Conservation (phyloP, 108 stramenopile genomes). For the Cyclotella choctawhatcheeana region DNA sequence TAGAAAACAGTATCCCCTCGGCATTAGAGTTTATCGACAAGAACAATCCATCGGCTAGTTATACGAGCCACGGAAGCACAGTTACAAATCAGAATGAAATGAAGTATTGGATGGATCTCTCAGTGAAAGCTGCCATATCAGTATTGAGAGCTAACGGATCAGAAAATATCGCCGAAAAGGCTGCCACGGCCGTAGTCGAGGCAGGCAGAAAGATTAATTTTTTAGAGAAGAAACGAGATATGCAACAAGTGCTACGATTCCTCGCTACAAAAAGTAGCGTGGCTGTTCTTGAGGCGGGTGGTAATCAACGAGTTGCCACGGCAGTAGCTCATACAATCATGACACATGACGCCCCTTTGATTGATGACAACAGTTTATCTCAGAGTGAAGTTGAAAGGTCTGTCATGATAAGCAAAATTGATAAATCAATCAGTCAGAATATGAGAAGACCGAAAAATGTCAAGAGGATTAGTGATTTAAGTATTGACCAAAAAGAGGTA, state of each 20-base stretch:
- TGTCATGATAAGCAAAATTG: slow-evolving; percentile 14
- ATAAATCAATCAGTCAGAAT: not conserved
- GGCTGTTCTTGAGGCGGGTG: slow-evolving; percentile 36
- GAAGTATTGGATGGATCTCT: slow-evolving; percentile 28
- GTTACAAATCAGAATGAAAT: not conserved
- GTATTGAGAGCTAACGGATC: slow-evolving; percentile 40
- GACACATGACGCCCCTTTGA: slow-evolving; percentile 1
- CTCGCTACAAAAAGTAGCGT: slow-evolving; percentile 31
- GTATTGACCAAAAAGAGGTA: not conserved
- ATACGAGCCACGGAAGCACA: too few relatives aligned
- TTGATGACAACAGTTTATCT: not conserved
- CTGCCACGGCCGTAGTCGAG: slow-evolving; percentile 31
- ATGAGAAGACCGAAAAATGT: not conserved
- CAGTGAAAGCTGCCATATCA: slow-evolving; percentile 38
- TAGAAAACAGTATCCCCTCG: slow-evolving; percentile 1
- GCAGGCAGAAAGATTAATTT: slow-evolving; percentile 2
- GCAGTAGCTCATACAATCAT: slow-evolving; percentile 38
- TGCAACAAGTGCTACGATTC: slow-evolving; percentile 16
- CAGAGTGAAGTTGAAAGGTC: slow-evolving; percentile 5
- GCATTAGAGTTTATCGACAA: not conserved
- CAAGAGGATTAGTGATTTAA: not conserved
- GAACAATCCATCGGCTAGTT: not conserved
- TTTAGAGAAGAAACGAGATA: slow-evolving; percentile 5
- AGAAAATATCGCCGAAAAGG: slow-evolving; percentile 24
- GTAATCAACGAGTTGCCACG: slow-evolving; percentile 28